These are phyloP conservation scores for Isoetes taiwanensis DNA, from an alignment of 75 land plant genomes.

Conservation along the genomic window DNA sequence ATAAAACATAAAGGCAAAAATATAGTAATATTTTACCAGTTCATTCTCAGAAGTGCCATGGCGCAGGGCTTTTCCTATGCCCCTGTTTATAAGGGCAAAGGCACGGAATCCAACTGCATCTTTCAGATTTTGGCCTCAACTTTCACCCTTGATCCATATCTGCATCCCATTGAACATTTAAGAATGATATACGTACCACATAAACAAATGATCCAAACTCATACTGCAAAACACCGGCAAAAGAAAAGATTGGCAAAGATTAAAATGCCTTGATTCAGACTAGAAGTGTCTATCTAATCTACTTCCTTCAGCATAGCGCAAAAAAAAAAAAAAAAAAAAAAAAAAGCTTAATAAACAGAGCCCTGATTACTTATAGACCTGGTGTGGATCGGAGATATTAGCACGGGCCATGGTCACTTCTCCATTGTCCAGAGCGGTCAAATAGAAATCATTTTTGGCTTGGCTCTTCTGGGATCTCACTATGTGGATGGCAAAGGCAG, in stretches of 20 bases:
- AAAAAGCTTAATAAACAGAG: not conserved
- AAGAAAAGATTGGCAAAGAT: too few species aligned
- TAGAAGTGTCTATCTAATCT: too few species aligned
- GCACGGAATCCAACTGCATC: not conserved
- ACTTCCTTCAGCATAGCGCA: too few species aligned
- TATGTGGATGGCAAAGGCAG: too few species aligned
- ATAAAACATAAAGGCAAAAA: too few species aligned
- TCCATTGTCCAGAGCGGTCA: not conserved
- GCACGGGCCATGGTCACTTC: not conserved
- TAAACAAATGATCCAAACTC: too few species aligned
- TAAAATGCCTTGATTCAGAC: too few species aligned
- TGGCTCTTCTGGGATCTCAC: too few species aligned
- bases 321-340: not conserved
- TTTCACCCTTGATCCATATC: constrained; percentile 7
- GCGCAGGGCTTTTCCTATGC: not conserved
- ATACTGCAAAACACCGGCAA: not conserved
- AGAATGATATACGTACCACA: too few species aligned
- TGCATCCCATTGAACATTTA: too few species aligned
- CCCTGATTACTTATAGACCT: too few species aligned
- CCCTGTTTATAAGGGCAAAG: constrained; percentile 1
- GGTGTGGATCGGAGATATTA: not conserved
- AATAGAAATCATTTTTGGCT: not conserved
- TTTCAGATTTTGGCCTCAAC: not conserved
- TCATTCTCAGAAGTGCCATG: constrained; percentile 6
- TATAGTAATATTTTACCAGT: too few species aligned